phyloP scores from a whole-genome alignment of 2,329 filamentous ascomycete genomes.

The Penicillium sp. region DNA sequence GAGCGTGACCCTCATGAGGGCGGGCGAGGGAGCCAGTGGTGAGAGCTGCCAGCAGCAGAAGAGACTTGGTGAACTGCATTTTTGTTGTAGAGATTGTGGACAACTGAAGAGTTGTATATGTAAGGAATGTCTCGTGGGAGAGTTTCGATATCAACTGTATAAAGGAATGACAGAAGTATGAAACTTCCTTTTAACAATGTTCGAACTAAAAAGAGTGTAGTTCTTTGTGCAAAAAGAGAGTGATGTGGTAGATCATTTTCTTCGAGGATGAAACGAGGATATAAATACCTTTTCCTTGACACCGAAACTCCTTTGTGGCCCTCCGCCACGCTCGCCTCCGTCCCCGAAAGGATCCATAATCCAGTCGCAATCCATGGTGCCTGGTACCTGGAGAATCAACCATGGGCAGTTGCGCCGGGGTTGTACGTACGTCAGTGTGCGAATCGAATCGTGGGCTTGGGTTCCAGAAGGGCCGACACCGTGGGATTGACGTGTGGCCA shows the following conservation, averaged over 20 bases:
- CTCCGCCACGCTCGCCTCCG: slow-evolving; percentile 1
- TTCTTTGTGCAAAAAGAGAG: slow-evolving; percentile 14
- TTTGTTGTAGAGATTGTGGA: slow-evolving; percentile 17
- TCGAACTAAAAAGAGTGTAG: slow-evolving; percentile 14
- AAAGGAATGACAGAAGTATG: slow-evolving; percentile 19
- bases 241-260: slow-evolving; percentile 2
- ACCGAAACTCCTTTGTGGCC: background rate
- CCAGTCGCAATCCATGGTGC: slow-evolving; percentile 9
- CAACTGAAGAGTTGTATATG: slow-evolving; percentile 10
- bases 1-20: slow-evolving; percentile 22
- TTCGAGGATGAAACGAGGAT: background rate
- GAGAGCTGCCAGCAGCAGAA: slow-evolving; percentile 38
- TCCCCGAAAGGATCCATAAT: background rate
- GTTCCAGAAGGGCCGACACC: slow-evolving; percentile 21
- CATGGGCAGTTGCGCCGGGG: slow-evolving; percentile 7
- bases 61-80: slow-evolving; percentile 38
- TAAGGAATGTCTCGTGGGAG: background rate
- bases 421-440: slow-evolving; percentile 13
- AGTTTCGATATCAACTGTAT: slow-evolving; percentile 6
- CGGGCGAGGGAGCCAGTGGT: slow-evolving; percentile 28
- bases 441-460: background rate
- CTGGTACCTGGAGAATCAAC: slow-evolving; percentile 16
- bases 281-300: slow-evolving; percentile 3
- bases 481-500: slow-evolving; percentile 14
- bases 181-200: slow-evolving; percentile 13